Conservation (phyloP, 2,329 filamentous ascomycete genomes). For the Acrocalymma vagum region DNA sequence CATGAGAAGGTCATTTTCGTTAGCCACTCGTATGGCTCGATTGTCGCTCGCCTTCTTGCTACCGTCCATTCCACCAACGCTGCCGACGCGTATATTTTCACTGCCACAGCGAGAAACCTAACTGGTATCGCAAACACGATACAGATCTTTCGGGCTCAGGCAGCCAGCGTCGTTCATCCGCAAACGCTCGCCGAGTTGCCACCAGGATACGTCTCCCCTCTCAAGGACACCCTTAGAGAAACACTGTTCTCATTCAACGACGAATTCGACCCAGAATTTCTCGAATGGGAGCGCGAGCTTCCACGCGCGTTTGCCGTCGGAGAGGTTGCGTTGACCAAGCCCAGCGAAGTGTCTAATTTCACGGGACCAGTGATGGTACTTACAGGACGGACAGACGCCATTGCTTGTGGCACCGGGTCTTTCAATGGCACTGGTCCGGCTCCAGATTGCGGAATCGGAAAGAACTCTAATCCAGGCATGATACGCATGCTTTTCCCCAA, state of each 20-base stretch:
- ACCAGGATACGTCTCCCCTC: slow-evolving; percentile 3
- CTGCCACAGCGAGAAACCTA: slow-evolving; percentile 63
- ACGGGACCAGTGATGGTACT: slow-evolving; percentile 64
- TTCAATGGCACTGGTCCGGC: slow-evolving; percentile 1
- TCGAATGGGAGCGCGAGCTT: slow-evolving; percentile 1
- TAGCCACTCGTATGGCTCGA: slow-evolving; percentile 68
- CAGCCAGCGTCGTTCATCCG: slow-evolving; percentile 1
- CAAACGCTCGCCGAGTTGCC: neutral
- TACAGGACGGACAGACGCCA: slow-evolving; percentile 59
- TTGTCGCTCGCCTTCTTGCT: slow-evolving; percentile 62
- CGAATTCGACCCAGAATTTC: slow-evolving; percentile 5
- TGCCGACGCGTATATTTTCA: slow-evolving; percentile 65
- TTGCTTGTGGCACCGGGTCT: slow-evolving; percentile 64
- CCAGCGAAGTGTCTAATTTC: slow-evolving; percentile 38
- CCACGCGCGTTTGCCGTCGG: slow-evolving; percentile 10
- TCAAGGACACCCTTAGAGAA: neutral
- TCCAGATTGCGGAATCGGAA: slow-evolving; percentile 5
- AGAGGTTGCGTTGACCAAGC: slow-evolving; percentile 6
- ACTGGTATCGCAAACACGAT: slow-evolving; percentile 1
- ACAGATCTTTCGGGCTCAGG: neutral
- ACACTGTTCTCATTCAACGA: slow-evolving; percentile 4
- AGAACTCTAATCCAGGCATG: neutral
- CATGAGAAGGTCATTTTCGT: slow-evolving; percentile 60
- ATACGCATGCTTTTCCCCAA: slow-evolving; percentile 2
- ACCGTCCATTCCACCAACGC: slow-evolving; percentile 55